phyloP scores from a whole-genome alignment of 1,284 basidiomycete species.

The Calocybe gambosa region DNA sequence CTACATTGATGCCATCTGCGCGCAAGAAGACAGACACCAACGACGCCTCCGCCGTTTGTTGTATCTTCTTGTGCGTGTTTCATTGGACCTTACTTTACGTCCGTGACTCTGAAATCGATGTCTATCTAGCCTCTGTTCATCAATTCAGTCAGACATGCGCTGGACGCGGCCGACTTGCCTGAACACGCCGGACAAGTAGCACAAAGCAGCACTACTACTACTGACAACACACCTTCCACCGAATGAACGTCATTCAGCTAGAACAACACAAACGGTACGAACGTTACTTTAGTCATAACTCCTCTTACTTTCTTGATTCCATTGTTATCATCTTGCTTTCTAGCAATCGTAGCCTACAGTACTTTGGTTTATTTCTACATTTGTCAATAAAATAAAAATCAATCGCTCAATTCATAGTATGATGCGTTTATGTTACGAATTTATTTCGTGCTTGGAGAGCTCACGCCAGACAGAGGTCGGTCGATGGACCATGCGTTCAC shows the following conservation, averaged over 20 bases:
- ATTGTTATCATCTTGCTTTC: not conserved
- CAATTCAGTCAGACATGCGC: not conserved
- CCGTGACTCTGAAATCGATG: not conserved
- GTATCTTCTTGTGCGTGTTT: constrained; percentile 1
- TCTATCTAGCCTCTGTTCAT: constrained; percentile 1
- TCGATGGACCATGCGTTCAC: too few species aligned
- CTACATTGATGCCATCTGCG: not conserved
- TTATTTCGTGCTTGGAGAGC: too few species aligned
- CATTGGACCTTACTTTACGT: not conserved
- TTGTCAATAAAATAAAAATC: too few species aligned
- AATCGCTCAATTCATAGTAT: not conserved
- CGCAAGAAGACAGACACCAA: not conserved
- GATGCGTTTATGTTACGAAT: too few species aligned
- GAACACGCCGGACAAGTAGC: not conserved
- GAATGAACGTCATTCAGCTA: not conserved
- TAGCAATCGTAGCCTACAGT: not conserved
- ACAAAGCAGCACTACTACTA: not conserved
- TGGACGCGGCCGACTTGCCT: not conserved
- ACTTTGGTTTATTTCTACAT: not conserved
- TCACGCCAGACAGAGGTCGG: too few species aligned
- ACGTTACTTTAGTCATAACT: too few species aligned
- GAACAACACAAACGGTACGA: too few species aligned
- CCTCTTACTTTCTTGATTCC: too few species aligned
- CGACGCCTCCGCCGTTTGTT: not conserved
- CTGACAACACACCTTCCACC: not conserved